Evolutionary conservation across 73 alveolate species (phyloP).

Genomic region (Paramecium tetraurelia): DNA sequence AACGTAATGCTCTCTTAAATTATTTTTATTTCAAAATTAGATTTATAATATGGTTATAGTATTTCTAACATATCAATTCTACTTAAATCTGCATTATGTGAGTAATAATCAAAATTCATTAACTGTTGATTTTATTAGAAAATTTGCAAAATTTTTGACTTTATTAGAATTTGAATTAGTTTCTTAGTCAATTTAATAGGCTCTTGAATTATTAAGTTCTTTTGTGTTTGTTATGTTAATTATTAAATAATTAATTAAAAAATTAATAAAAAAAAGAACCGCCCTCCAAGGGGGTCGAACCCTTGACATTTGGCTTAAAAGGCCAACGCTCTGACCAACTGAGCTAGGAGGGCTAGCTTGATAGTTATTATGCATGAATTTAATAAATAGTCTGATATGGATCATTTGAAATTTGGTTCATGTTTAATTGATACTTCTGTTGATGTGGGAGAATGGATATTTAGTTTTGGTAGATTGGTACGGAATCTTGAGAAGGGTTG

Average conservation of each 20-base stretch:
- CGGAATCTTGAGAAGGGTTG: neutral
- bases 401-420: neutral
- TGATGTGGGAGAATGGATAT: neutral
- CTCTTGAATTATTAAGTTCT: too few species aligned
- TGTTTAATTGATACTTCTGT: neutral
- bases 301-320: conserved; percentile 52
- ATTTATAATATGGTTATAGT: too few species aligned
- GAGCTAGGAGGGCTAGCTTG: conserved; percentile 52
- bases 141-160: too few species aligned
- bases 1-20: too few species aligned
- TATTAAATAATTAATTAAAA: neutral
- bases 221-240: neutral
- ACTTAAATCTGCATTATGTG: too few species aligned
- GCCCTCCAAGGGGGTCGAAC: conserved; percentile 60
- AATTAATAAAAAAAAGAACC: neutral
- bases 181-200: neutral
- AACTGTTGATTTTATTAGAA: too few species aligned
- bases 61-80: too few species aligned
- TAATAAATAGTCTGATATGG: neutral
- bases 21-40: too few species aligned
- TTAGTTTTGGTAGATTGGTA: neutral
- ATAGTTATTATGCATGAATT: neutral
- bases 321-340: conserved; percentile 54
- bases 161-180: too few species aligned
- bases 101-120: too few species aligned